Conservation (phyloP, 352 stramenopile species). For the Phytophthora fragariaefolia region DNA sequence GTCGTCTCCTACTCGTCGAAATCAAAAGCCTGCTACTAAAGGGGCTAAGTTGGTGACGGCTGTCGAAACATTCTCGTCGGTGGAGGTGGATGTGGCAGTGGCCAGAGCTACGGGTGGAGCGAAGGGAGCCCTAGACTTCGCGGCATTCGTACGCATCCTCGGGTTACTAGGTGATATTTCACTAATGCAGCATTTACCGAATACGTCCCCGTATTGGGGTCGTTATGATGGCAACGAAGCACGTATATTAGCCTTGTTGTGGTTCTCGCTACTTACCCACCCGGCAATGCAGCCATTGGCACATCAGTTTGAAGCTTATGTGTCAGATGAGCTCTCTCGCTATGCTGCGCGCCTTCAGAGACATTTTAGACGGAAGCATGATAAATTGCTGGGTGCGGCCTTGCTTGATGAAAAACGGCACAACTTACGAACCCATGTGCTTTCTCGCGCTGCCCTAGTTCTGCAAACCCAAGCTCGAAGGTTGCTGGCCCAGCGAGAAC, state of each 20-base stretch:
- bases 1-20: constrained; percentile 19
- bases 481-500: constrained; percentile 41
- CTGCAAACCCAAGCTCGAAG: constrained; percentile 46
- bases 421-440: constrained; percentile 18
- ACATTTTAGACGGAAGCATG: constrained; percentile 31
- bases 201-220: constrained; percentile 49
- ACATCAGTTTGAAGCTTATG: constrained; percentile 29
- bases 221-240: constrained; percentile 48
- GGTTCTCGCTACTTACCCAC: constrained; percentile 48
- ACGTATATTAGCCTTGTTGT: constrained; percentile 53
- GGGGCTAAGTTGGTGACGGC: constrained; percentile 6
- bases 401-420: constrained; percentile 35
- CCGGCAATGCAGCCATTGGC: constrained; percentile 31
- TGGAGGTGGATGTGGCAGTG: constrained; percentile 67
- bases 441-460: constrained; percentile 30
- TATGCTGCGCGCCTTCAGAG: constrained; percentile 43
- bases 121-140: constrained; percentile 56
- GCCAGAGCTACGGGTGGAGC: constrained; percentile 54
- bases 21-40: constrained; percentile 24
- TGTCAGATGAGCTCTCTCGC: constrained; percentile 31
- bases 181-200: constrained; percentile 14
- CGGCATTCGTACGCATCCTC: constrained; percentile 50
- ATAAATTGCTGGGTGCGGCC: constrained; percentile 29
- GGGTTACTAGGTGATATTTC: constrained; percentile 43
- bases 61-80: constrained; percentile 46